Conservation (phyloP, 1,284 basidiomycete species). For the Pyrrhoderma noxium region DNA sequence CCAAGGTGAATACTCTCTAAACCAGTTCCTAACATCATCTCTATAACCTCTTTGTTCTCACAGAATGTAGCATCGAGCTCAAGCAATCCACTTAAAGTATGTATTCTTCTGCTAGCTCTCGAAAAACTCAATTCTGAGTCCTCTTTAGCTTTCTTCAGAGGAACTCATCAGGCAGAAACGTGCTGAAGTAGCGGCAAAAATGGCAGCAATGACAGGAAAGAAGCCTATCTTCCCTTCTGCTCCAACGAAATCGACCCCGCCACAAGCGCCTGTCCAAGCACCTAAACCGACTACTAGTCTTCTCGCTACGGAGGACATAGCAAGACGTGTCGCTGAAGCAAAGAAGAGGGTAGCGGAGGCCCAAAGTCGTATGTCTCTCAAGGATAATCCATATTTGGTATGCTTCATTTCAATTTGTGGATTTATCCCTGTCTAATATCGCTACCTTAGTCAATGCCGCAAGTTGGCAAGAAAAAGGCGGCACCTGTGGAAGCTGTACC, state of each 20-base stretch:
- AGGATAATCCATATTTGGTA: constrained; percentile 81
- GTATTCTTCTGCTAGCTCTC: too few relatives aligned
- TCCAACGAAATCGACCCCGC: constrained; percentile 20
- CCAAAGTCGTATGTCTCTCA: constrained; percentile 62
- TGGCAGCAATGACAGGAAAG: constrained; percentile 65
- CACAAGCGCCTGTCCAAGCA: constrained; percentile 24
- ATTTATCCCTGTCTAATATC: background rate
- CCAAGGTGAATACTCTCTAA: constrained; percentile 66
- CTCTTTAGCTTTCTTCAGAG: constrained; percentile 38
- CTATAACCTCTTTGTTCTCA: constrained; percentile 57
- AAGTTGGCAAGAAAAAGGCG: constrained; percentile 45
- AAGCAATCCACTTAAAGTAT: background rate
- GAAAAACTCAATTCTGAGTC: background rate
- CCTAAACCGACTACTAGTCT: constrained; percentile 30
- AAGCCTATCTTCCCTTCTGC: constrained; percentile 29
- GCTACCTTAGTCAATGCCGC: constrained; percentile 38
- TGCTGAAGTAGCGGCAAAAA: constrained; percentile 79
- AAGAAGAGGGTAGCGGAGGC: constrained; percentile 73
- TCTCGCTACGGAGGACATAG: constrained; percentile 53
- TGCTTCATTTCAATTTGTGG: constrained; percentile 21
- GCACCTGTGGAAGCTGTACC: constrained; percentile 51
- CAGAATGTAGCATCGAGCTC: constrained; percentile 50
- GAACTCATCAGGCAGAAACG: constrained; percentile 72
- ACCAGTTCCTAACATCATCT: constrained; percentile 46
- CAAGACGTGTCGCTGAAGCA: constrained; percentile 68